These are phyloP conservation scores for Neurospora terricola DNA, from an alignment of 495 filamentous ascomycete species.

Conservation along the genomic window DNA sequence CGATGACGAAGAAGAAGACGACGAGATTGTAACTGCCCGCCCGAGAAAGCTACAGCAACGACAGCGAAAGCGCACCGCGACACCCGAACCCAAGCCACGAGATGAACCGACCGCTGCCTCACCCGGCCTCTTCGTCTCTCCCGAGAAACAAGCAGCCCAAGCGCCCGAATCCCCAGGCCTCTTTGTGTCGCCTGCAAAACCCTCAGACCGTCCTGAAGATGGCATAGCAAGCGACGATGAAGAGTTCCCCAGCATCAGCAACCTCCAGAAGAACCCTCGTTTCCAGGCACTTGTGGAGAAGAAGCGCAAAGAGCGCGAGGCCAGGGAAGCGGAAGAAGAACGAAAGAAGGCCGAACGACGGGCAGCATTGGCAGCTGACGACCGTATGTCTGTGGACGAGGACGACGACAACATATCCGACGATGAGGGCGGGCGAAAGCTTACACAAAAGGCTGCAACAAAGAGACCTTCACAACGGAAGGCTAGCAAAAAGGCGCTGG, in stretches of 20 bases:
- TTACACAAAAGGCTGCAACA: constrained; percentile 43
- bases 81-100: constrained; percentile 16
- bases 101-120: constrained; percentile 13
- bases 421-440: constrained; percentile 44
- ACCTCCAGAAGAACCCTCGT: constrained; percentile 38
- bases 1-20: constrained; percentile 16
- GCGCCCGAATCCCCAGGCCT: constrained; percentile 19
- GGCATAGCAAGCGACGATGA: constrained; percentile 37
- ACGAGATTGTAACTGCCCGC: constrained; percentile 16
- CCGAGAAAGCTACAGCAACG: constrained; percentile 25
- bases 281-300: constrained; percentile 60
- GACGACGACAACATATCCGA: constrained; percentile 45
- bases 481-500: constrained; percentile 91
- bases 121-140: constrained; percentile 31
- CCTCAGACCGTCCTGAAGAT: constrained; percentile 6
- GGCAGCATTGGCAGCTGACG: constrained; percentile 21
- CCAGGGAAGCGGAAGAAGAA: constrained; percentile 48
- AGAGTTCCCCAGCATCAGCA: constrained; percentile 32
- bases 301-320: constrained; percentile 60
- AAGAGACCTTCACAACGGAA: constrained; percentile 59
- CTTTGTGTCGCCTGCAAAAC: constrained; percentile 34
- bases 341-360: constrained; percentile 39
- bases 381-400: constrained; percentile 26
- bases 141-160: constrained; percentile 8
- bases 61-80: constrained; percentile 22